Base-by-base conservation (phyloP, 2,329 filamentous ascomycete species). In the Lasiodiplodia sp. region DNA sequence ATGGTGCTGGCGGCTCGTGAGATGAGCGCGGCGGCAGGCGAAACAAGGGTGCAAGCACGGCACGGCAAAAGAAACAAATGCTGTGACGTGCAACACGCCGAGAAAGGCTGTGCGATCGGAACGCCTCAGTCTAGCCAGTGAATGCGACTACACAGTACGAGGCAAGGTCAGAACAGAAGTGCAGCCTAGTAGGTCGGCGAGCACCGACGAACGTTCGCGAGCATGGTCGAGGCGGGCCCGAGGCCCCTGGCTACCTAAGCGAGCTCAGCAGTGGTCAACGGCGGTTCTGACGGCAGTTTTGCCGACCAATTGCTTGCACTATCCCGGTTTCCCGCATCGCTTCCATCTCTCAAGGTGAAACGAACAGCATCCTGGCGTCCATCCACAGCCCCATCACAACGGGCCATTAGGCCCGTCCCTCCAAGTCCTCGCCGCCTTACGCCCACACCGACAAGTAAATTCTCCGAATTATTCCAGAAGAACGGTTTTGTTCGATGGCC, bases 111-210 rank as follows among this genome's bases (percentile, higher is more conserved):
- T 7, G 44, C 44, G 10, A 47, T 47, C 7, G 18, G 4, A 18
- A 4, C 14, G 14, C 12, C 16, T 12, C 12, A 14, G 40, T 62
- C 57, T 62, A 40, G 31, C 12, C 25, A 31, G 57, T 34, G 57
- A 31, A 18, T 0, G 23, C 31, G 40, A 21, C 37, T 38, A 38
- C 37, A n/a, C 4, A 4, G 14, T 44, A 18, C 57, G 57, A 44
- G n/a, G 31, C 25, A 7, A 47, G 14, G 57, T 47, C 23, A n/a
- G 21, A 28, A 60, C 57, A 62, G 12, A 62, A 40, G 16, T 16
- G 57, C 57, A 62, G 57, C 23, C 16, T n/a, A n/a, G n/a, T n/a
- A n/a, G n/a, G n/a, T n/a, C 57, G 21, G 12, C n/a, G 37, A 11
- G 37, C 25, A 37, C 23, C 52, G 52, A 55, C 28, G n/a, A n/a